Evolutionary conservation across 2,329 filamentous ascomycete genomes (phyloP).

Genomic region (Diaporthe sp.): DNA sequence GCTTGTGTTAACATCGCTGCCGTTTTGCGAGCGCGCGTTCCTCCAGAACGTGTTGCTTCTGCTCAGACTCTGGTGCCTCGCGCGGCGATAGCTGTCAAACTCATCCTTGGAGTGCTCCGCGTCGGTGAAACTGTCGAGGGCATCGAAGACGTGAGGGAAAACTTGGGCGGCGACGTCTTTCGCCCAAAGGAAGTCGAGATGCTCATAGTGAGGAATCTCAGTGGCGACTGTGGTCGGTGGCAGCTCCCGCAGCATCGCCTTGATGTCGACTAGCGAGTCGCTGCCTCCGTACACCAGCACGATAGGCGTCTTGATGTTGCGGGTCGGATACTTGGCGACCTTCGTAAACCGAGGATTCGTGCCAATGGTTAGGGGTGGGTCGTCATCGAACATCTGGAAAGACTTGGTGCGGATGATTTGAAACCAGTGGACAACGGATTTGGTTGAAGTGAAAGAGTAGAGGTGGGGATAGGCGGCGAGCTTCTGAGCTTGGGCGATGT

Average conservation of each 20-base stretch:
- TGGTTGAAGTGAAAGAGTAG: conserved; percentile 97
- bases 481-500: conserved; percentile 90
- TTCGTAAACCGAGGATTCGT: conserved; percentile 90
- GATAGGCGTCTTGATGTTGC: conserved; percentile 96
- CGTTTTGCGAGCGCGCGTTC: conserved; percentile 44
- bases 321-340: conserved; percentile 94
- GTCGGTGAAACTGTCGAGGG: conserved; percentile 79
- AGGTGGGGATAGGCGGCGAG: conserved; percentile 95
- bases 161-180: conserved; percentile 86
- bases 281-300: conserved; percentile 94
- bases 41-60: conserved; percentile 50
- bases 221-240: conserved; percentile 87
- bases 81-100: conserved; percentile 69
- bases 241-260: conserved; percentile 90
- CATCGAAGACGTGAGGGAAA: conserved; percentile 92
- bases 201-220: conserved; percentile 93
- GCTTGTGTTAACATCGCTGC: conserved; percentile 47
- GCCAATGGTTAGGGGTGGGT: conserved; percentile 79
- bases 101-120: conserved; percentile 72
- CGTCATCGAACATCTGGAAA: conserved; percentile 99
- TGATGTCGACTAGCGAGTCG: conserved; percentile 94
- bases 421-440: conserved; percentile 99
- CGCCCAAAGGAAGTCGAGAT: conserved; percentile 97
- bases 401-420: conserved; percentile 97
- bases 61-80: conserved; percentile 64